Conservation (phyloP, 1,284 basidiomycete genomes). For the Moniliophthora roreri region DNA sequence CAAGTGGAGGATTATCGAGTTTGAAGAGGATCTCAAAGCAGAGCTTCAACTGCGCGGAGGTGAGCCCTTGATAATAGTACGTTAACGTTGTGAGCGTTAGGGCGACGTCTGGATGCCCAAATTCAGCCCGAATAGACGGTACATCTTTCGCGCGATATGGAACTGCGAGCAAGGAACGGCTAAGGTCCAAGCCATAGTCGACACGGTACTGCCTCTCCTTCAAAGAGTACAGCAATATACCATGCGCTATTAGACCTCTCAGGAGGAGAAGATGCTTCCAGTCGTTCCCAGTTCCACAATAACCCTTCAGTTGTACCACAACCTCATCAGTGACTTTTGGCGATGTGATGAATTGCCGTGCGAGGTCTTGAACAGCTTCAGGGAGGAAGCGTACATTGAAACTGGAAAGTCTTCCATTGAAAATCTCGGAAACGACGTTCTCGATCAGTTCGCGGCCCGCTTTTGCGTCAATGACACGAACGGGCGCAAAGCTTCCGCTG, state of each 20-base stretch:
- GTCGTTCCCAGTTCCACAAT: slow-evolving; percentile 11
- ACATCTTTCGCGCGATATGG: slow-evolving; percentile 54
- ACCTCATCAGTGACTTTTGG: background rate
- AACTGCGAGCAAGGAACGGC: slow-evolving; percentile 23
- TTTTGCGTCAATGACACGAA: slow-evolving; percentile 30
- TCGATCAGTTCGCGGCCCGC: slow-evolving; percentile 24
- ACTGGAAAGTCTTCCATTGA: background rate
- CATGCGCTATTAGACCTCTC: slow-evolving; percentile 34
- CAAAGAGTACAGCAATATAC: slow-evolving; percentile 26
- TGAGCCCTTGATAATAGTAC: slow-evolving; percentile 52
- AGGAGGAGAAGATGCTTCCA: slow-evolving; percentile 35
- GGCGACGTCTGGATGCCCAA: slow-evolving; percentile 53
- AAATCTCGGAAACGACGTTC: slow-evolving; percentile 10
- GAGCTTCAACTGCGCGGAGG: slow-evolving; percentile 32
- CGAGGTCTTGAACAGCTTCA: background rate
- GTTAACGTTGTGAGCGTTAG: slow-evolving; percentile 47
- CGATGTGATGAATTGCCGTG: background rate
- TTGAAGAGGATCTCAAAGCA: slow-evolving; percentile 41
- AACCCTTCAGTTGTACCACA: slow-evolving; percentile 16
- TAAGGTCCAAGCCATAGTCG: slow-evolving; percentile 29
- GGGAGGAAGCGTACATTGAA: background rate
- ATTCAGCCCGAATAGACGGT: slow-evolving; percentile 48
- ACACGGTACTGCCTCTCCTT: slow-evolving; percentile 29
- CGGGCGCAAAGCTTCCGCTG: slow-evolving; percentile 27
- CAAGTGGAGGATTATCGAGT: slow-evolving; percentile 41